Base-by-base conservation (phyloP, 306 rosid species). In the Trifolium subterraneum region DNA sequence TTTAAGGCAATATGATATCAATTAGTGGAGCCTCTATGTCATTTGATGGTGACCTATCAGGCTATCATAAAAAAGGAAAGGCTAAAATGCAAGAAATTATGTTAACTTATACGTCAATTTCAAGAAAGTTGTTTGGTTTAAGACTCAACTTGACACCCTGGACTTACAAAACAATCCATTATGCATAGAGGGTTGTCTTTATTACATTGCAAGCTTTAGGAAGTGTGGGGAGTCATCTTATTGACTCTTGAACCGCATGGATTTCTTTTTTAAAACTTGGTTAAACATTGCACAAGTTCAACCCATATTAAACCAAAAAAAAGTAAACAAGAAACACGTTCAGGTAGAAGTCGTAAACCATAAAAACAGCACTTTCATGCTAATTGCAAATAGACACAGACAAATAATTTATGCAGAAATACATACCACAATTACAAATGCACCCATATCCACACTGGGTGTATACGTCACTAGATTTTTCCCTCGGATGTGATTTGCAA, bases 391-490 rank as follows among this genome's bases (percentile, higher is more conserved):
- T 10, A 50, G 56, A 41, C 47, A 64, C n/a, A 72, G 44, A 39
- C 68, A 74, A 79, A 71, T 61, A 58, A 52, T 18, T n/a, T 6
- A 52, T 13, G 50, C 44, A 31, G 61, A 61, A 76, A 74, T 64
- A 80, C 95, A 78, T 82, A 92, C 99, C 98, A 95, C 99, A 81
- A 95, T 86, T 56, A 95, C 93, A 80, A 95, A 95, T 2, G 97
- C 93, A 55, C 99, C 99, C 99, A 95, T 92, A 88, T 92, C 98
- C 59, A 95, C 99, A 74, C 98, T 95, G 13, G 97, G 97, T 60
- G 98, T 95, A 78, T 80, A 92, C 60, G 99, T 95, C 3, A 83
- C 85, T 56, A 88, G 71, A 68, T 92, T 81, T 75, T 95, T 95
- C 70, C 99, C 99, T 14, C 99, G 84, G 74, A 92, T 92, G 76